Base-by-base conservation (phyloP, 257 asterid genomes). In the Handroanthus guayacan region DNA sequence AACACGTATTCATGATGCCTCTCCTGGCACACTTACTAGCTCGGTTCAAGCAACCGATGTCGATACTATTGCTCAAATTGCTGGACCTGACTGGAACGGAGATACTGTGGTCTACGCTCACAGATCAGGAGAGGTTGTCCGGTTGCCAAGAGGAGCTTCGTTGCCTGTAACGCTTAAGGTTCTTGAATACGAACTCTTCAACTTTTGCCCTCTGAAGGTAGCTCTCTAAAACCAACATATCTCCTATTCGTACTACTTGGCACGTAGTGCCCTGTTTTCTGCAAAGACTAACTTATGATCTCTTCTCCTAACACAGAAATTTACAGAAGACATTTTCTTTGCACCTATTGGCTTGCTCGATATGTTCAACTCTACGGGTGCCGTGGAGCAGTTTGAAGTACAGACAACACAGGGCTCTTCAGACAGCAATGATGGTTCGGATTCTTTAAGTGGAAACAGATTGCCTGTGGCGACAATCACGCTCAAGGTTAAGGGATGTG, bases 151-250 rank as follows among this genome's bases (percentile, higher is more conserved):
- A 71, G 96, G 96, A 9, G 92, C 93, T 79, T 91, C 98, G 5
- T 61, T 91, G 41, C 97, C 97, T 0, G 97, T 95, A 71, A 95
- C 97, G 0, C 96, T 95, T 54, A 80, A 86, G 57, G 96, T 89
- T 81, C 96, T 90, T 3, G 97, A 95, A 63, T 95, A 95, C 44
- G 98, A 95, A 72, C 93, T 95, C 82, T 95, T 85, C 92, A 97
- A 95, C 82, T 76, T 95, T 80, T 91, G 91, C 77, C 99, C 99
- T 48, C 67, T 91, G 74, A 88, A 86, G 96, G 99, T 92, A 62
- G 92, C 20, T 72, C n/a, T 58, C 17, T 20, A 54, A 54, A n/a
- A 31, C 10, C 7, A 12, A 38, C 31, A 25, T 5, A 13, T 71
- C 17, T 66, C 3, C 12, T 3, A 41, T 41, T 41, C 4, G 5